Evolutionary conservation across 805 yeast species (phyloP).

Genomic region (Schwanniomyces occidentalis): DNA sequence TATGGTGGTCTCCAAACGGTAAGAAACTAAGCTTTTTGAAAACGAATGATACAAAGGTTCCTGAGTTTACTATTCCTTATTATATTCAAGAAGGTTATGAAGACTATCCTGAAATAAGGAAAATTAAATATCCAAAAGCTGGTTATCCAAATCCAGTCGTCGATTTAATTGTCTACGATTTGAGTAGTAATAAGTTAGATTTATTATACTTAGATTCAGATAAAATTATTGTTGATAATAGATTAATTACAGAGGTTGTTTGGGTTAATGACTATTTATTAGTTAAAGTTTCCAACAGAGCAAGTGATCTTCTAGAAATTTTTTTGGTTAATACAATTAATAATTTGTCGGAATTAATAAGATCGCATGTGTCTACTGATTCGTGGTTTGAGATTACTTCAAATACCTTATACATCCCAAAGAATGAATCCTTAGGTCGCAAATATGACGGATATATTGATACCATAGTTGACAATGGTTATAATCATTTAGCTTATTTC

Average conservation of each 20-base stretch:
- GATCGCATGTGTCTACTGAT: slow-evolving; percentile 50
- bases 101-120: slow-evolving; percentile 47
- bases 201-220: slow-evolving; percentile 15
- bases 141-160: slow-evolving; percentile 62
- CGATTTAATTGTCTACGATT: slow-evolving; percentile 44
- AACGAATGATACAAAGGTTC: slow-evolving; percentile 62
- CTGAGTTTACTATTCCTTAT: slow-evolving; percentile 49
- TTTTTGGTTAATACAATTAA: slow-evolving; percentile 40
- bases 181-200: slow-evolving; percentile 21
- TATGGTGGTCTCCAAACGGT: slow-evolving; percentile 77
- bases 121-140: slow-evolving; percentile 68
- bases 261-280: slow-evolving; percentile 57
- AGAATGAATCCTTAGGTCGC: slow-evolving; percentile 33
- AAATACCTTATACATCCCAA: slow-evolving; percentile 36
- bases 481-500: slow-evolving; percentile 80
- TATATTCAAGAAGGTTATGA: slow-evolving; percentile 39
- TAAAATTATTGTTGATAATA: slow-evolving; percentile 29
- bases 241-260: slow-evolving; percentile 57
- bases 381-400: slow-evolving; percentile 57
- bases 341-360: slow-evolving; percentile 33
- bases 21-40: slow-evolving; percentile 53
- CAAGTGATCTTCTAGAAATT: slow-evolving; percentile 55
- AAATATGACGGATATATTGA: slow-evolving; percentile 73
- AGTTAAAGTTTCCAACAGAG: slow-evolving; percentile 63
- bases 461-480: slow-evolving; percentile 59